Conservation (phyloP, 768 basidiomycete genomes). For the Pisolithus microcarpus region DNA sequence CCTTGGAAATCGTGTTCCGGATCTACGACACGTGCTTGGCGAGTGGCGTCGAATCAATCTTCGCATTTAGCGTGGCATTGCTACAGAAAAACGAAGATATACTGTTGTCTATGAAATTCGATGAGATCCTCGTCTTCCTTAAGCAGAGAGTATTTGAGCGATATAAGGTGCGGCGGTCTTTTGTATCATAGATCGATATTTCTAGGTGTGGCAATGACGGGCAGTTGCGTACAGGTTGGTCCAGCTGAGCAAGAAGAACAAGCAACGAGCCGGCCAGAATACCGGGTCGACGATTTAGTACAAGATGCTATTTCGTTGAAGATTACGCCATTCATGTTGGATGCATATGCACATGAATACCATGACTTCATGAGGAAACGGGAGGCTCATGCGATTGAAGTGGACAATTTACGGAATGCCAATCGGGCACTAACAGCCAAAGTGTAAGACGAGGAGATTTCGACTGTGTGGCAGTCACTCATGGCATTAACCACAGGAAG, state of each 20-base stretch:
- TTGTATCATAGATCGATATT: not conserved
- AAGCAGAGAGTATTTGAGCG: conserved; percentile 76
- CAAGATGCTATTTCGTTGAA: conserved; percentile 76
- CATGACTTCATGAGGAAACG: conserved; percentile 69
- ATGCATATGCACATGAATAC: conserved; percentile 83
- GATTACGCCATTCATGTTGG: conserved; percentile 95
- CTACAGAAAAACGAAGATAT: conserved; percentile 82
- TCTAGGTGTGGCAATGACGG: not conserved
- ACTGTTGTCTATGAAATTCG: conserved; percentile 79
- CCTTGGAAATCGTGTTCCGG: conserved; percentile 87
- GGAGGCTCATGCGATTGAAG: conserved; percentile 77
- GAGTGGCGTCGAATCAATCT: conserved; percentile 94
- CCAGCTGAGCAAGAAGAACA: conserved; percentile 21
- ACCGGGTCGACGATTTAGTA: conserved; percentile 77
- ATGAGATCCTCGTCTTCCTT: conserved; percentile 79
- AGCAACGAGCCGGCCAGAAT: conserved; percentile 27
- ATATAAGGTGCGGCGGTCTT: conserved; percentile 48
- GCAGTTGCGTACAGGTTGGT: conserved; percentile 20
- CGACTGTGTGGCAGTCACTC: conserved; percentile 1
- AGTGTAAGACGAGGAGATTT: conserved; percentile 51
- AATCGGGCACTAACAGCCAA: conserved; percentile 72
- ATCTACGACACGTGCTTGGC: conserved; percentile 97
- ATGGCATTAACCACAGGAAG: conserved; percentile 45
- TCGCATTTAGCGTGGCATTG: conserved; percentile 85
- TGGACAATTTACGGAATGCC: conserved; percentile 73